Evolutionary conservation across 768 basidiomycete genomes (phyloP), one percentile per base, ranked within the genome.

Genomic region (Lyophyllum semitale): DNA sequence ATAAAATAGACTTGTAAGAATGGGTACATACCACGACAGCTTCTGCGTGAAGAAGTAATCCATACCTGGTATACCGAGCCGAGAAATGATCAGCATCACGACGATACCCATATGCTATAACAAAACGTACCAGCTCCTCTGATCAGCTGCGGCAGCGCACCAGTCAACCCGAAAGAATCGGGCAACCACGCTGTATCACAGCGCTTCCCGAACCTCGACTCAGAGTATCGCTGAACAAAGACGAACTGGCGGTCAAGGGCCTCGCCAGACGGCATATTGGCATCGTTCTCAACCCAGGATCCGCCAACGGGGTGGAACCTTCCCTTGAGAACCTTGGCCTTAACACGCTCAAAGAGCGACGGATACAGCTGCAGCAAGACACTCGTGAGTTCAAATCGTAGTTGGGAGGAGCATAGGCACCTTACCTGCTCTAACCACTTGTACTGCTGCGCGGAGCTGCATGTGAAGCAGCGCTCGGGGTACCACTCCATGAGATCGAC

Each of bases 11-110:
- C 41, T 38, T 18, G 51, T 50, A 1, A 43, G n/a, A 20, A 29
- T 32, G n/a, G 68, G n/a, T n/a, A n/a, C 81, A 55, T 60, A 88
- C 93, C 95, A 96, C 4, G 88, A 90, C 29, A 98, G 73, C 73
- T 98, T 99, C 71, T 99, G 96, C 0, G 96, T 98, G 71, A 98
- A 98, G 79, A 99, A 99, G 67, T 93, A 93, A 57, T 88, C 83
- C 87, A 95, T 93, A 8, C 90, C 95, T 59, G 75, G 70, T 23
- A 18, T 3, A 25, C 25, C 20, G 48, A 45, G n/a, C n/a, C n/a
- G n/a, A n/a, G n/a, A 45, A 55, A 43, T 26, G 12, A 52, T 56
- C 42, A 55, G 27, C 43, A 26, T 12, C 9, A 17, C 2, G 15
- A 17, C 33, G 18, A 25, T n/a, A n/a, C n/a, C 30, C 23, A 11